These are phyloP conservation scores for Gossypium rotundifolium DNA, from an alignment of 345 rosid species.

Conservation along the genomic window DNA sequence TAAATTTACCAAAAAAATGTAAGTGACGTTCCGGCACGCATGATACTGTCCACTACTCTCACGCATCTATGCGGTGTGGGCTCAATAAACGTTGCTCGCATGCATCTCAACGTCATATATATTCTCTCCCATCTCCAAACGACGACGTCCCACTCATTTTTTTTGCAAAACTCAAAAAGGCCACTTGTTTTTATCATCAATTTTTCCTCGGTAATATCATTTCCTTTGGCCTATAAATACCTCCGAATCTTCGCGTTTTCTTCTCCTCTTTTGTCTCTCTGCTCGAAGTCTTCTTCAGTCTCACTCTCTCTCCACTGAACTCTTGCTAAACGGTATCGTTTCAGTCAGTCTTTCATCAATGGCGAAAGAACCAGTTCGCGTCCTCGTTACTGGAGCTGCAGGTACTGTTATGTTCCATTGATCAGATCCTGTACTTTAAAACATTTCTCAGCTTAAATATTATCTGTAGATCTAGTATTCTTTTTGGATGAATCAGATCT, in stretches of 20 bases:
- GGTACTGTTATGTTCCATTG: constrained; percentile 31
- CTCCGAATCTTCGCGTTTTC: background rate
- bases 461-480: constrained; percentile 10
- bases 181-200: background rate
- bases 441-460: background rate
- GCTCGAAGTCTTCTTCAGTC: background rate
- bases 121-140: background rate
- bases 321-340: background rate
- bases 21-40: no score
- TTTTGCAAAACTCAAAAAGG: background rate
- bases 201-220: background rate
- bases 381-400: constrained; percentile 99
- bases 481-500: background rate
- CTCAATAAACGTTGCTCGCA: background rate
- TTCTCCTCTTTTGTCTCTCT: background rate
- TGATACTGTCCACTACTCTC: background rate
- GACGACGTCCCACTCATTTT: background rate
- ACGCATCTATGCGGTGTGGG: background rate
- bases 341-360: constrained; percentile 32
- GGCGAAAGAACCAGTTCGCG: constrained; percentile 94
- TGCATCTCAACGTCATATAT: background rate
- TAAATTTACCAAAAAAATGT: no score
- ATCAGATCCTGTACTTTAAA: background rate
- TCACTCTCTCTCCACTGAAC: background rate
- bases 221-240: background rate